Conservation (phyloP, 352 stramenopile genomes). For the Globisporangium canariense region DNA sequence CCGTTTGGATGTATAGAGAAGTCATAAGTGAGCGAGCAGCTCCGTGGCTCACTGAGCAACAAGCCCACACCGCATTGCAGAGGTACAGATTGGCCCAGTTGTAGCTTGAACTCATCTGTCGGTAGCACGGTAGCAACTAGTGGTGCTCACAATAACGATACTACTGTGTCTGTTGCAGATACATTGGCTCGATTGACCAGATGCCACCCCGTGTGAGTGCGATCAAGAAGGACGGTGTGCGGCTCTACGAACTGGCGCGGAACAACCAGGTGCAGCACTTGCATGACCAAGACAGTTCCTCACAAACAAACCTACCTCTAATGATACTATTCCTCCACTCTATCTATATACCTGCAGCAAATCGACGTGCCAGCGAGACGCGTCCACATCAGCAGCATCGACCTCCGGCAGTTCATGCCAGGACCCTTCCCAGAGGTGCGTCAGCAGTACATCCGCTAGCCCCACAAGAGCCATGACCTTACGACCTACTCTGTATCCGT, state of each 20-base stretch:
- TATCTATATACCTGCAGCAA: slow-evolving; percentile 24
- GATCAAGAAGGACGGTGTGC: slow-evolving; percentile 72
- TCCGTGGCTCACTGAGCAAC: slow-evolving; percentile 50
- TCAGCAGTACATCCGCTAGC: not conserved
- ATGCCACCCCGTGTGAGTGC: slow-evolving; percentile 75
- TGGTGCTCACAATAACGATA: not conserved
- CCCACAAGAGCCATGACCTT: not conserved
- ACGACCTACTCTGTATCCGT: not conserved
- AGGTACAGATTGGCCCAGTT: slow-evolving; percentile 27
- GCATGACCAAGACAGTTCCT: not conserved
- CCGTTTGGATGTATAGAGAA: slow-evolving; percentile 23
- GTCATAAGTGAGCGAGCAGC: slow-evolving; percentile 45
- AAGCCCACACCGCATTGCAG: slow-evolving; percentile 34
- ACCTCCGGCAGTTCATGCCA: slow-evolving; percentile 42
- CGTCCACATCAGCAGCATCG: slow-evolving; percentile 64
- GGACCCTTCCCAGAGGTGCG: slow-evolving; percentile 63
- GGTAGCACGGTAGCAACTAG: too few species aligned
- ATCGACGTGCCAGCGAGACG: slow-evolving; percentile 55
- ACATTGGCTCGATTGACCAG: slow-evolving; percentile 74
- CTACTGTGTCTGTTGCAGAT: slow-evolving; percentile 30
- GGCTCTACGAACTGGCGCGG: slow-evolving; percentile 75
- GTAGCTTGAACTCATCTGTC: not conserved
- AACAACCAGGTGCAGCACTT: slow-evolving; percentile 35
- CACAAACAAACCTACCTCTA: not conserved
- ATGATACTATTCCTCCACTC: not conserved